Percentiles rank a stretch among this genome's conserved stretches.
Conservation (phyloP, 331 rosid species). For the Prunus yedoensis region DNA sequence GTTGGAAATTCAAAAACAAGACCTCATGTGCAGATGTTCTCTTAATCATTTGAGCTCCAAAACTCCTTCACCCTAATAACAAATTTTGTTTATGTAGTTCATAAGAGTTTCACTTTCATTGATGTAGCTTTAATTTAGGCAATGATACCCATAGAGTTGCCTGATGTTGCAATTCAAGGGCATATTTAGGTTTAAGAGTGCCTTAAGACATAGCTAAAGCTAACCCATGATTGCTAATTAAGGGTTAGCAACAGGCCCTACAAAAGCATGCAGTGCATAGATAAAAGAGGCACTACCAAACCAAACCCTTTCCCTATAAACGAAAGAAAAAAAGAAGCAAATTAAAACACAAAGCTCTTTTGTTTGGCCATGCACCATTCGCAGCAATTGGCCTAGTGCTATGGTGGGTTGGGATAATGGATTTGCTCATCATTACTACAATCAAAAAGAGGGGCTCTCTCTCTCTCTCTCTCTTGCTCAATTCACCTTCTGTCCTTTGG, state of each 20-base stretch:
- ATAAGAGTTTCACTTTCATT: too few relatives aligned
- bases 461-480: constrained; percentile 20
- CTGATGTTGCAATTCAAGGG: too few relatives aligned
- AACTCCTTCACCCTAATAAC: too few relatives aligned
- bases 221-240: constrained; percentile 1
- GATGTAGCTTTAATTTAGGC: too few relatives aligned
- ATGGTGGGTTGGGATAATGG: constrained; percentile 26
- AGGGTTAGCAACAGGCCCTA: neutral
- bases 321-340: constrained; percentile 36
- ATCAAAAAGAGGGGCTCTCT: constrained; percentile 38
- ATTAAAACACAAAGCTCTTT: constrained; percentile 24
- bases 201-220: neutral
- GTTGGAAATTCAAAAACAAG: too few relatives aligned
- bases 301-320: constrained; percentile 21
- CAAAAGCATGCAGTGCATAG: neutral
- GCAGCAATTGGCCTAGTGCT: constrained; percentile 40
- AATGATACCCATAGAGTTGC: too few relatives aligned
- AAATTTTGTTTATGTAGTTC: too few relatives aligned
- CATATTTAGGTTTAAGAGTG: too few relatives aligned
- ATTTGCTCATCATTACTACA: constrained; percentile 64
- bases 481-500: constrained; percentile 24
- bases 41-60: too few relatives aligned
- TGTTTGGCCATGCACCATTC: constrained; percentile 36
- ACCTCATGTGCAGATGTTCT: too few relatives aligned
- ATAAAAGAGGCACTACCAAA: constrained; percentile 3